Percentiles rank a stretch among this genome's conserved stretches.
Conservation (phyloP, 768 basidiomycete genomes). For the Exidia glandulosa region DNA sequence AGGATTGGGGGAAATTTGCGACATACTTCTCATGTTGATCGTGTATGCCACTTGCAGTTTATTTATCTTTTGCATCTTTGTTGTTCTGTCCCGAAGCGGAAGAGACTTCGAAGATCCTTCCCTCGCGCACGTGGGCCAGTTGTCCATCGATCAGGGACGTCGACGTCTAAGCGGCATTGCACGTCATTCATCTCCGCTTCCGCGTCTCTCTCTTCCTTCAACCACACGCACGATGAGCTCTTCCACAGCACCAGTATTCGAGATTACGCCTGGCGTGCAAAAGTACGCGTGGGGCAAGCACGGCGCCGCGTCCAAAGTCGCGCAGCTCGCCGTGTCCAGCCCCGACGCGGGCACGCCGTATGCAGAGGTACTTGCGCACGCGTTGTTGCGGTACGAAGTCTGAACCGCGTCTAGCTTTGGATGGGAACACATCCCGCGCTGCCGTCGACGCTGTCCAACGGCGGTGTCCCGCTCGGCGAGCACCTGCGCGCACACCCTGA, state of each 20-base stretch:
- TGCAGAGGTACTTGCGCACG: slow-evolving; percentile 62
- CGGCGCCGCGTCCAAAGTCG: slow-evolving; percentile 74
- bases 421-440: slow-evolving; percentile 92
- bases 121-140: no score
- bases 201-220: background rate
- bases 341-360: slow-evolving; percentile 70
- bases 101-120: no score
- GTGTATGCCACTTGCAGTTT: background rate
- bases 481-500: slow-evolving; percentile 55
- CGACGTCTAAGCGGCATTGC: background rate
- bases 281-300: slow-evolving; percentile 93
- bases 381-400: background rate
- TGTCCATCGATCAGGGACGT: background rate
- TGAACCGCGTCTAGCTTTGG: slow-evolving; percentile 61
- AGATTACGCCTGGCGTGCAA: slow-evolving; percentile 73
- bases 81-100: background rate
- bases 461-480: slow-evolving; percentile 43
- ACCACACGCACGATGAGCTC: background rate
- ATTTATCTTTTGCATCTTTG: background rate
- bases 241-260: slow-evolving; percentile 48
- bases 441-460: slow-evolving; percentile 38
- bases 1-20: slow-evolving; percentile 10
- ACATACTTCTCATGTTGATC: background rate
- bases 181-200: background rate
- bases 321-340: slow-evolving; percentile 61